These are phyloP conservation scores for Starmerella davenportii DNA, from an alignment of 805 yeast genomes.

Conservation along the genomic window DNA sequence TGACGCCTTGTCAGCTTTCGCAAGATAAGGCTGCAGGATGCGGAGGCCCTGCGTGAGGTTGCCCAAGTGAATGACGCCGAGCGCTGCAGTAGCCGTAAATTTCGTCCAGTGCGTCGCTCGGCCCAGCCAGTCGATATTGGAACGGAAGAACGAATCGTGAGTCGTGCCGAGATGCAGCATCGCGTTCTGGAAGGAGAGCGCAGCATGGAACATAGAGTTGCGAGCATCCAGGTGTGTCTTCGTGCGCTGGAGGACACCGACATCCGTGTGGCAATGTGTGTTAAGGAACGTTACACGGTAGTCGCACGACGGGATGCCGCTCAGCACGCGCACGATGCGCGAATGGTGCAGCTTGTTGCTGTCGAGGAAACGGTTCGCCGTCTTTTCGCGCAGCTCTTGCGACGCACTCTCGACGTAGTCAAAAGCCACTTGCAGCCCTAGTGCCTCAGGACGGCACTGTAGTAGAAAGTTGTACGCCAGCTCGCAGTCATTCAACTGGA, in stretches of 20 bases:
- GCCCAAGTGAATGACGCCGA: constrained; percentile 93
- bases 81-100: constrained; percentile 91
- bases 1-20: constrained; percentile 50
- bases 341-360: constrained; percentile 21
- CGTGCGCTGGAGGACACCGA: constrained; percentile 61
- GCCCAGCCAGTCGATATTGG: constrained; percentile 86
- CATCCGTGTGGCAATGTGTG: constrained; percentile 75
- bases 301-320: constrained; percentile 91
- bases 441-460: constrained; percentile 34
- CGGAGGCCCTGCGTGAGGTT: constrained; percentile 79
- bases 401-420: constrained; percentile 84
- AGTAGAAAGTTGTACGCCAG: constrained; percentile 55
- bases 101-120: constrained; percentile 98
- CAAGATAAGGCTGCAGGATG: constrained; percentile 76
- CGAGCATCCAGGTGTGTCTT: constrained; percentile 74
- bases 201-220: constrained; percentile 85
- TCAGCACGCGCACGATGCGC: constrained; percentile 47
- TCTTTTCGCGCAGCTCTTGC: constrained; percentile 58
- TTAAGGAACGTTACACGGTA: constrained; percentile 72
- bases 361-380: constrained; percentile 21
- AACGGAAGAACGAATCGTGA: constrained; percentile 77
- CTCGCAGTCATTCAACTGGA: constrained; percentile 62
- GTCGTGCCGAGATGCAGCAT: constrained; percentile 94
- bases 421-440: constrained; percentile 86
- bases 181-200: constrained; percentile 86